These are phyloP conservation scores for Colletotrichum chrysophilum DNA, from an alignment of 2,329 filamentous ascomycete genomes.

Conservation along the genomic window DNA sequence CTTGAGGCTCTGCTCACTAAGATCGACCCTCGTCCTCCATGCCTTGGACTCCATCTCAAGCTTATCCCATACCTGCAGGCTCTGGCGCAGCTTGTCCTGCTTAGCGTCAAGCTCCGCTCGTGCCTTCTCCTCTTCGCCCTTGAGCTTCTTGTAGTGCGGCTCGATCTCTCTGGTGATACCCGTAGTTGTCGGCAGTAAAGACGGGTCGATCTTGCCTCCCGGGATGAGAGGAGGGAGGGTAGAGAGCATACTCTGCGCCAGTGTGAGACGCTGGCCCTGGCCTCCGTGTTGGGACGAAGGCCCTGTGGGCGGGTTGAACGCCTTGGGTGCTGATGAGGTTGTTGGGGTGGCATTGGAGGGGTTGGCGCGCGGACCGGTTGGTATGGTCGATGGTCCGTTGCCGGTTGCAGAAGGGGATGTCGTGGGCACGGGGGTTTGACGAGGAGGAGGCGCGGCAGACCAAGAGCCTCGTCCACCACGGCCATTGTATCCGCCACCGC, in stretches of 20 bases:
- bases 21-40: conserved; percentile 60
- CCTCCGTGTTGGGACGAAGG: conserved; percentile 46
- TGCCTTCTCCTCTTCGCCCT: conserved; percentile 63
- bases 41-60: conserved; percentile 59
- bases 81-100: conserved; percentile 60
- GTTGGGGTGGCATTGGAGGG: conserved; percentile 39
- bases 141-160: conserved; percentile 56
- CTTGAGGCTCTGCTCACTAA: conserved; percentile 62
- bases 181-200: conserved; percentile 43
- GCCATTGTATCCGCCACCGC: conserved; percentile 47
- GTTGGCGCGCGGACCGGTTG: conserved; percentile 52
- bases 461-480: conserved; percentile 54
- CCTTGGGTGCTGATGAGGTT: conserved; percentile 39
- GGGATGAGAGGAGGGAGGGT: conserved; percentile 57
- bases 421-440: conserved; percentile 35
- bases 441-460: conserved; percentile 31
- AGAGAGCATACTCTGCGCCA: conserved; percentile 58
- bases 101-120: conserved; percentile 57
- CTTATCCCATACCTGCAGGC: conserved; percentile 57
- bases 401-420: conserved; percentile 43
- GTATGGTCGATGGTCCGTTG: conserved; percentile 44
- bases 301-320: conserved; percentile 64
- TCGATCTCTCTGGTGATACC: conserved; percentile 61
- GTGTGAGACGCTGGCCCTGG: conserved; percentile 42
- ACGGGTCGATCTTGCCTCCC: conserved; percentile 59